Percentiles rank a stretch among this genome's conserved stretches.
These are phyloP conservation scores for Dactylellina drechsleri DNA, from an alignment of 2,329 filamentous ascomycete genomes.

Conservation along the genomic window DNA sequence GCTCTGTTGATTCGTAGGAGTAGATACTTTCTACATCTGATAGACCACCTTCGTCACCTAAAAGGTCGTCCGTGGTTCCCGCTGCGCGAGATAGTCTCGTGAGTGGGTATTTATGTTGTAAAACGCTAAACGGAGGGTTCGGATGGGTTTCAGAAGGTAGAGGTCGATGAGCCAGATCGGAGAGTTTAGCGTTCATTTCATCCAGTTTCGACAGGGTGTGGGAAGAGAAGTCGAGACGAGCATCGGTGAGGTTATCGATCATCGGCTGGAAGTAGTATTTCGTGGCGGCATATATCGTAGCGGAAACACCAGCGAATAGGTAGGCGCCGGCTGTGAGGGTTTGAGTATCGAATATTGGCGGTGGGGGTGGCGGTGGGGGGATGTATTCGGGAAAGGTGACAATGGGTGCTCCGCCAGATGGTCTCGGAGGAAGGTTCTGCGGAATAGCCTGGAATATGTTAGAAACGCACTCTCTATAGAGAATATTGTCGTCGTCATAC, in stretches of 20 bases:
- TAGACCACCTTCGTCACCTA: constrained; percentile 61
- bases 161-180: constrained; percentile 62
- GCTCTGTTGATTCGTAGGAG: constrained; percentile 64
- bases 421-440: constrained; percentile 62
- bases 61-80: constrained; percentile 28
- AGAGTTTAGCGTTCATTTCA: constrained; percentile 66
- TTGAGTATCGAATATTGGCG: constrained; percentile 72
- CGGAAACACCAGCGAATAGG: constrained; percentile 69
- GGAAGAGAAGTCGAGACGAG: constrained; percentile 67
- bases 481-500: constrained; percentile 19
- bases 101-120: constrained; percentile 49
- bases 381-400: constrained; percentile 78
- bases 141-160: constrained; percentile 47
- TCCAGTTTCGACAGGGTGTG: constrained; percentile 66
- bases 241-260: constrained; percentile 65
- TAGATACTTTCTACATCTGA: constrained; percentile 54
- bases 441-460: constrained; percentile 58
- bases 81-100: constrained; percentile 18
- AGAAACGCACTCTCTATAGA: neutral
- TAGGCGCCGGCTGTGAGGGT: constrained; percentile 71
- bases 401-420: constrained; percentile 64
- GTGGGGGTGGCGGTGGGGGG: constrained; percentile 66
- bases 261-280: constrained; percentile 74
- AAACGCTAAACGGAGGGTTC: constrained; percentile 48
- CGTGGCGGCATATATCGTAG: constrained; percentile 75